Base-by-base conservation (phyloP, 2,329 filamentous ascomycete species). In the Meredithiella fracta region DNA sequence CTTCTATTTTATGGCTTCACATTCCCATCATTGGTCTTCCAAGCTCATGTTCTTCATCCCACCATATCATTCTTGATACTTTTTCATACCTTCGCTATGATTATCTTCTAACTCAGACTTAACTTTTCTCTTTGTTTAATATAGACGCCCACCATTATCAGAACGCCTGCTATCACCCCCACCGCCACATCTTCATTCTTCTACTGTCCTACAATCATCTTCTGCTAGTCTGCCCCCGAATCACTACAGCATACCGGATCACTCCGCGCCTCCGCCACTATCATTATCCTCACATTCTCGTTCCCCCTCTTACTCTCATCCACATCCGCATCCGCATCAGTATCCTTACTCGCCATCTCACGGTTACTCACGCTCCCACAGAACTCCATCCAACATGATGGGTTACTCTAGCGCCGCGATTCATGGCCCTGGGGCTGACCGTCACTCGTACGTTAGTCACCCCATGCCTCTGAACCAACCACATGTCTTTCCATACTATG, bases 241-340 rank as follows among this genome's bases (percentile, higher is more conserved):
- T 14, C 14, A 40, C 17, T n/a, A 38, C 17, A 31, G 51, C 11
- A 22, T 17, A 25, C 20, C 31, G n/a, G 17, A n/a, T 20, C 29
- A 55, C 44, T 17, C 23, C 7, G 25, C 34, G 15, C 20, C 31
- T 26, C 44, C 22, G 2, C 44, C 37, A 54, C 34, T 25, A n/a
- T 34, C 22, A 2, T 20, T 22, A 11, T 47, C 49, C 17, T 51
- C 47, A 31, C 47, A 56, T 17, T n/a, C 47, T 17, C 47, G 31
- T 22, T 59, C 62, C 50, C 60, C 62, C 52, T 60, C 62, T 31
- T 63, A 66, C 58, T 54, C 62, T 62, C 20, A n/a, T 22, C 40
- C 15, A n/a, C 17, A 9, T 22, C 40, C 11, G 15, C 64, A 64
- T 58, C 61, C 60, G 53, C 64, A 64, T 58, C 61, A 59, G 53